Evolutionary conservation across 164 flowering plant genomes (phyloP).

Genomic region (Vitis vinifera): ASM3070453v1 NC_081817.1:2009501-2010000

Average conservation of each 20-base stretch:
- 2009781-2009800: slow-evolving; percentile 79
- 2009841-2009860: background rate
- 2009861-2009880: background rate
- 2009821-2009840: slow-evolving; percentile 5
- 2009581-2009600: background rate
- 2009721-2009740: background rate
- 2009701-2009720: background rate
- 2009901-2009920: too few species aligned
- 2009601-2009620: background rate
- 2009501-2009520: background rate
- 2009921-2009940: too few species aligned
- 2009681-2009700: background rate
- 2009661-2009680: background rate
- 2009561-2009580: background rate
- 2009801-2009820: slow-evolving; percentile 82
- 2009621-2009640: background rate
- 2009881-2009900: background rate
- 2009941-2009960: too few species aligned
- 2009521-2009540: background rate
- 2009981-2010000: too few species aligned
- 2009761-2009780: slow-evolving; percentile 16
- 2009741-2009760: background rate
- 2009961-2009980: too few species aligned
- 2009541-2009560: background rate
- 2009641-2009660: background rate